Base-by-base conservation (phyloP, 176 grass and related monocot genomes). In the Elaeis guineensis region DNA sequence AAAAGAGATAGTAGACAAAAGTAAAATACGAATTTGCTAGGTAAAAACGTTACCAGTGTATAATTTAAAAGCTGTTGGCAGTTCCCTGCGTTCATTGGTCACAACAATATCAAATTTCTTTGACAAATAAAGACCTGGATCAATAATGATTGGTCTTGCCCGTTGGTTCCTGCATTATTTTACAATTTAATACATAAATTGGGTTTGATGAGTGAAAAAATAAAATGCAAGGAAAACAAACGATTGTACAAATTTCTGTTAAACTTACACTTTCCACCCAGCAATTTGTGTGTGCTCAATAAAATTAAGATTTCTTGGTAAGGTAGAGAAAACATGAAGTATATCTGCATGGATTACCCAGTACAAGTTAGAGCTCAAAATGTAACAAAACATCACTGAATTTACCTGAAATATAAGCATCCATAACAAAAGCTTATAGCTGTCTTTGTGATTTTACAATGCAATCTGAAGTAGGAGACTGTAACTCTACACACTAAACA, bases 301-400 rank as follows among this genome's bases (percentile, higher is more conserved):
- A 75, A 98, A 98, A 88, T 92, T 98, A 70, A 98, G 88, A 86
- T 89, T 91, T 71, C 84, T 81, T 35, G 93, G 93, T 59, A 98
- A 79, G 73, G 79, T 80, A 14, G 93, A 89, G 66, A 98, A 83
- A n/a, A 86, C 87, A 35, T 92, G 93, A 83, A 98, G 86, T 79
- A 95, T 90, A 84, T 95, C 91, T 95, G 86, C 54, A 84, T 23
- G 74, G 19, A 50, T 65, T 80, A 75, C 17, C 21, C 58, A 18
- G 53, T 21, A n/a, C 49, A 25, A 55, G 65, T 55, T 20, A 68
- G 24, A 8, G 32, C 17, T 7, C 54, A 29, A 66, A 39, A 12
- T 39, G 35, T 39, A 39, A 12, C 35, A 39, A 39, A 39, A 39
- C 1, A 9, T 39, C 35, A 39, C 8, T 44, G 7, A 44, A 9